Percentiles rank a stretch among this genome's conserved stretches.
Conservation (phyloP, 2,329 filamentous ascomycete species). For the Fusarium sp. region DNA sequence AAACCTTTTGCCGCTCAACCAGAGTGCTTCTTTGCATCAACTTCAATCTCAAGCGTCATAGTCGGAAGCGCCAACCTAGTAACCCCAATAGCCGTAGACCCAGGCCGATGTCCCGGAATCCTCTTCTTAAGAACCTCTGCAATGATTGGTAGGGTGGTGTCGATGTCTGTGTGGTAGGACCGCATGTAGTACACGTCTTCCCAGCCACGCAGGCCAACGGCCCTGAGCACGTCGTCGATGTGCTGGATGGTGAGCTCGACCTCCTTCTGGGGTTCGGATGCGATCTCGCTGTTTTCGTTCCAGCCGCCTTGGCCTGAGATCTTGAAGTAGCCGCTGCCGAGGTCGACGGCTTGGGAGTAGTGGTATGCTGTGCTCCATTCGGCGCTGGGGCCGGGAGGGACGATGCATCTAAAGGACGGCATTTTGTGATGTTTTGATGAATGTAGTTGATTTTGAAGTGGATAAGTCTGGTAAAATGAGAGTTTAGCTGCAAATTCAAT, state of each 20-base stretch:
- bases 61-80: constrained; percentile 29
- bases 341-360: constrained; percentile 41
- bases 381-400: constrained; percentile 11
- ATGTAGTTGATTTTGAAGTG: background rate
- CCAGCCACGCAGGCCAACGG: constrained; percentile 40
- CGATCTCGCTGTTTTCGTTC: constrained; percentile 28
- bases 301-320: constrained; percentile 42
- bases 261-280: constrained; percentile 20
- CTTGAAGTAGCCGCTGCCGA: constrained; percentile 40
- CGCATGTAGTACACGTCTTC: constrained; percentile 45
- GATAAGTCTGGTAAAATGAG: background rate
- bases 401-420: constrained; percentile 15
- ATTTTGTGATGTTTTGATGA: background rate
- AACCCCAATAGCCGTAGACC: constrained; percentile 15
- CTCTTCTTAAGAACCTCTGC: constrained; percentile 19
- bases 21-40: constrained; percentile 28
- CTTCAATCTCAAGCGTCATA: constrained; percentile 40
- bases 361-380: constrained; percentile 20
- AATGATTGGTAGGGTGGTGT: constrained; percentile 15
- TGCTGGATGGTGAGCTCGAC: constrained; percentile 38
- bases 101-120: constrained; percentile 27
- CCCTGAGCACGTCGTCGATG: constrained; percentile 39
- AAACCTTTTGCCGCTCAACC: background rate
- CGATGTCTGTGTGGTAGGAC: constrained; percentile 40
- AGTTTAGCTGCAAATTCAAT: background rate